Conservation (phyloP, 768 basidiomycete genomes). For the Hortiboletus campestris region DNA sequence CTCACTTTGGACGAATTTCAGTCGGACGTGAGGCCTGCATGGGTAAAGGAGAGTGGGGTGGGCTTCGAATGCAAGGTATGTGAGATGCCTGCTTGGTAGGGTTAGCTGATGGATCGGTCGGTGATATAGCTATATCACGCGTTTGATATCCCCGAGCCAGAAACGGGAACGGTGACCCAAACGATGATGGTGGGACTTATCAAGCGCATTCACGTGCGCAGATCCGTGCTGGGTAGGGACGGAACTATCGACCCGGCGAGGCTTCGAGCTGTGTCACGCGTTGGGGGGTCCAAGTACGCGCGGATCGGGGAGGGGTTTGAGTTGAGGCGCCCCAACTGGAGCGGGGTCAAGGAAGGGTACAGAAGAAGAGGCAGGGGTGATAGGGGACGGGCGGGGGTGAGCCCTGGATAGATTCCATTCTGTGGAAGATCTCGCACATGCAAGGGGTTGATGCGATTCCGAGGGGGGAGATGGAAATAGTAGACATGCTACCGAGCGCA, state of each 20-base stretch:
- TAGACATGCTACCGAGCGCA: constrained; percentile 19
- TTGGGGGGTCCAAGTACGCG: constrained; percentile 51
- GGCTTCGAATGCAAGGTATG: constrained; percentile 62
- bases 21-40: constrained; percentile 48
- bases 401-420: constrained; percentile 22
- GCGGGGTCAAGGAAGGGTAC: constrained; percentile 17
- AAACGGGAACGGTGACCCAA: constrained; percentile 37
- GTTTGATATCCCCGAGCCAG: constrained; percentile 45
- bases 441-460: constrained; percentile 9
- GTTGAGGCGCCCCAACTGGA: constrained; percentile 42
- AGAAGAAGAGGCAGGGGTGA: constrained; percentile 2
- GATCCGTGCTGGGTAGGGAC: constrained; percentile 46
- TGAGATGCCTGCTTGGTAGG: constrained; percentile 18
- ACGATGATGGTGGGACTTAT: constrained; percentile 54
- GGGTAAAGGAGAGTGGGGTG: constrained; percentile 57
- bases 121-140: constrained; percentile 45
- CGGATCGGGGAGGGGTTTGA: constrained; percentile 47
- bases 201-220: constrained; percentile 51
- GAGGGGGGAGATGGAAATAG: constrained; percentile 17
- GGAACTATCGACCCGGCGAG: constrained; percentile 45
- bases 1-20: constrained; percentile 24
- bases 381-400: constrained; percentile 7
- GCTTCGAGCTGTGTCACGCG: constrained; percentile 47
- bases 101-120: constrained; percentile 18
- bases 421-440: constrained; percentile 15